Base-by-base conservation (phyloP, 78 protist species). In the Emiliania huxleyi region DNA sequence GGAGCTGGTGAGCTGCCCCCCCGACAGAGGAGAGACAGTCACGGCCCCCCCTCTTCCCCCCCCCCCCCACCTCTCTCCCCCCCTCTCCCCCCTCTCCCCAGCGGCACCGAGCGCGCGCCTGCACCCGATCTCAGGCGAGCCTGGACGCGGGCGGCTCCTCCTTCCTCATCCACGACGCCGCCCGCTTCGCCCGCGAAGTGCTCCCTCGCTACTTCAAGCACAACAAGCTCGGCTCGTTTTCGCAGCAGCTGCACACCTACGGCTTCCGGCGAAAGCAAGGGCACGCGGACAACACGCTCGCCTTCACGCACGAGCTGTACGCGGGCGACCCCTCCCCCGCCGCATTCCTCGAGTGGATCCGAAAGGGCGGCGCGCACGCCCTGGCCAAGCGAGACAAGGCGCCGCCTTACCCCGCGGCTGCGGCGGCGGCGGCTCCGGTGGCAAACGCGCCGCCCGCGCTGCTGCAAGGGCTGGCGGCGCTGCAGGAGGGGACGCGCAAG, bases 171-270 rank as follows among this genome's bases (percentile, higher is more conserved):
- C 2, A 0, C 44, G 81, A 71, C 21, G 19, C 81, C 40, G 8
- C 44, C 2, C 87, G 87, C 48, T 77, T 77, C 46, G 45, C 45
- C 23, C 0, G 23, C 3, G 87, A 77, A 22, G 87, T 77, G 49
- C 87, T 77, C 3, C 87, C 87, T 1, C n/a, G 48, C 87, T 77
- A 77, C n/a, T 77, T 77, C 87, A 40, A 40, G 46, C 87, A 77
- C n/a, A 77, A 77, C 87, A 40, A 40, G 43, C 45, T 77, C 26
- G 45, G 43, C 6, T 77, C 87, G 48, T 77, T 77, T 48, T 42
- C 87, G 87, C 87, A 77, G 48, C 87, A 77, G 87, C 46, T 77
- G 49, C 44, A 77, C 87, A 77, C 87, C 8, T 77, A 77, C 46
- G 35, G 45, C 33, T 77, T 77, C 49, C 2, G 33, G 43, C 45